phyloP scores from a whole-genome alignment of 306 rosid genomes.

The Potentilla sterilis region DNA sequence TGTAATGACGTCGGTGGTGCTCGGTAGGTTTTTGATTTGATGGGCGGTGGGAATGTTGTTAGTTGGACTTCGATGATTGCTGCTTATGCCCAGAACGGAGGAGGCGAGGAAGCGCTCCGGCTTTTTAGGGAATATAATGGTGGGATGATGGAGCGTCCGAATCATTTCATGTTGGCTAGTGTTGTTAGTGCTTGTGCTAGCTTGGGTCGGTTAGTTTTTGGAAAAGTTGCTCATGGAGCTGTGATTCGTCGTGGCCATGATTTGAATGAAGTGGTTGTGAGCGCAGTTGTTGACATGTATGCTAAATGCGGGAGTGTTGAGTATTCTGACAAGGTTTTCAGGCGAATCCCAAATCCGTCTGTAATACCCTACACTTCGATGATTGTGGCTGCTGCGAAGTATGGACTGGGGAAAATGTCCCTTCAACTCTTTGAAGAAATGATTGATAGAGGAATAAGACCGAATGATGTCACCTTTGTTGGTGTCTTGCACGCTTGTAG shows the following conservation, averaged over 20 bases:
- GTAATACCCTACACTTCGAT: constrained; percentile 71
- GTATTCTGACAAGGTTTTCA: constrained; percentile 59
- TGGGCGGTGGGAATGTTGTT: constrained; percentile 59
- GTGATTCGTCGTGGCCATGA: constrained; percentile 53
- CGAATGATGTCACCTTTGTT: constrained; percentile 69
- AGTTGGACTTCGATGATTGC: constrained; percentile 88
- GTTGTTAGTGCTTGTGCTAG: constrained; percentile 70
- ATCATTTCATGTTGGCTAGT: constrained; percentile 76
- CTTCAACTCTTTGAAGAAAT: constrained; percentile 66
- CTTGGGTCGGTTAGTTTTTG: constrained; percentile 59
- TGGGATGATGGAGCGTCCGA: constrained; percentile 38
- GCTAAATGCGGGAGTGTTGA: constrained; percentile 68
- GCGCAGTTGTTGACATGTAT: constrained; percentile 85
- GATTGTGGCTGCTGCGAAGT: constrained; percentile 82
- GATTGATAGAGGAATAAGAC: constrained; percentile 54
- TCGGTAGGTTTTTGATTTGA: constrained; percentile 50
- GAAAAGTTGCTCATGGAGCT: constrained; percentile 65
- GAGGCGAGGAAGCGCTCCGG: constrained; percentile 51
- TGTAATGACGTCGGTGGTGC: constrained; percentile 61
- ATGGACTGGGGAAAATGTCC: constrained; percentile 70
- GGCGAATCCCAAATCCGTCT: constrained; percentile 51
- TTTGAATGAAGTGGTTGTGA: constrained; percentile 55
- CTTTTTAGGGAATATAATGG: constrained; percentile 50
- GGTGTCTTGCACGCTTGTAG: constrained; percentile 87
- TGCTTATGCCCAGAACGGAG: constrained; percentile 70